These are phyloP conservation scores for Lasiodiplodia gonubiensis DNA, from an alignment of 2,329 filamentous ascomycete genomes.

Conservation along the genomic window DNA sequence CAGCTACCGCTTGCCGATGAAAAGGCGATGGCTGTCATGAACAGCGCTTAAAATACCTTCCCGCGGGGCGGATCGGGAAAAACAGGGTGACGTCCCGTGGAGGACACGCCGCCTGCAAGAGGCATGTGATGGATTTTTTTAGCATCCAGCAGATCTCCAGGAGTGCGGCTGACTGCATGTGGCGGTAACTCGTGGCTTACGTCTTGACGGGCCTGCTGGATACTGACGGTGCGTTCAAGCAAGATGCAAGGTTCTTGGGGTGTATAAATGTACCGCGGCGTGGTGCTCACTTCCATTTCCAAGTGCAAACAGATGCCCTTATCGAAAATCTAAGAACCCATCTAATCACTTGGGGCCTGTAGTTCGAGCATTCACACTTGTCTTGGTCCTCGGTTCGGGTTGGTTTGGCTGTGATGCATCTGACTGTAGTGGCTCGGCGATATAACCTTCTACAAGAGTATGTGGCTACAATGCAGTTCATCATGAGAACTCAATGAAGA, in stretches of 20 bases:
- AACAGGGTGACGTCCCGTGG: neutral
- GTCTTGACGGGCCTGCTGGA: neutral
- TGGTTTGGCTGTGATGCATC: neutral
- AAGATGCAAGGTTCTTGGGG: neutral
- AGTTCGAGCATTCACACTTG: neutral
- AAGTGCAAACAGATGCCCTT: neutral
- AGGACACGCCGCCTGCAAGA: neutral
- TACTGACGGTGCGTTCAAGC: fast-evolving
- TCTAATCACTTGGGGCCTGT: too few species aligned
- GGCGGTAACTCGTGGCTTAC: neutral
- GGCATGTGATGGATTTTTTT: neutral
- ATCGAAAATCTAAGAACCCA: too few species aligned
- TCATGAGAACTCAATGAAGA: neutral
- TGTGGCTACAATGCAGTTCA: neutral
- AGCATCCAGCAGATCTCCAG: neutral
- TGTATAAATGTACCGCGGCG: neutral
- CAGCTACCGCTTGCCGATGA: too few species aligned
- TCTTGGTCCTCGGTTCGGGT: neutral
- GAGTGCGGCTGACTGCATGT: neutral
- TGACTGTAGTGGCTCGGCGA: neutral
- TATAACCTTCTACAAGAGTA: neutral
- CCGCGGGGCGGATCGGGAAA: neutral
- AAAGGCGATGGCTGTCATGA: too few species aligned
- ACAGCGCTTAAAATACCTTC: too few species aligned
- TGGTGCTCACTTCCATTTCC: neutral